Conservation (phyloP, 768 basidiomycete species). For the Lactarius hengduanensis region DNA sequence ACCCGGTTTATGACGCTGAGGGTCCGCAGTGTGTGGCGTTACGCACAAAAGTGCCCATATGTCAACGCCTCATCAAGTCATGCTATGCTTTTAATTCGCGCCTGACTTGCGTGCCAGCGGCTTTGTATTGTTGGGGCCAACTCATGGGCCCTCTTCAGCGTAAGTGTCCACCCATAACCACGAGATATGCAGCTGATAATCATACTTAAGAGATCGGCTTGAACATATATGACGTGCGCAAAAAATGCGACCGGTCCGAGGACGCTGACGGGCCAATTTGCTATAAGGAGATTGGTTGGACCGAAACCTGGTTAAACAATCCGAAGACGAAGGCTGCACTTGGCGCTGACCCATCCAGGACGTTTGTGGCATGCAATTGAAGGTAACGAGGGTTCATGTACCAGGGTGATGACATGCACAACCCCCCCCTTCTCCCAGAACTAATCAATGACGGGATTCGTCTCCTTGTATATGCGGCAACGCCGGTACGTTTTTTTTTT, state of each 20-base stretch:
- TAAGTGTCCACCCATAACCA: conserved; percentile 37
- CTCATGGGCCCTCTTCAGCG: conserved; percentile 71
- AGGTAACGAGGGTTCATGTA: conserved; percentile 73
- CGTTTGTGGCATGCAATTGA: conserved; percentile 69
- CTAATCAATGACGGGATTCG: conserved; percentile 81
- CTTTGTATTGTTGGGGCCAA: conserved; percentile 76
- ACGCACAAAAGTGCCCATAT: conserved; percentile 48
- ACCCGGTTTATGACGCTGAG: conserved; percentile 68
- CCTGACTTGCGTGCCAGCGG: conserved; percentile 55
- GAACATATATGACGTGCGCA: conserved; percentile 89
- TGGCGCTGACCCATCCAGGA: conserved; percentile 59
- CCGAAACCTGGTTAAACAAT: conserved; percentile 86
- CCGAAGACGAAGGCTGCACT: conserved; percentile 71
- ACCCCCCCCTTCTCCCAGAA: conserved; percentile 77
- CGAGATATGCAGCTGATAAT: neutral
- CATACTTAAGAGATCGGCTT: conserved; percentile 56
- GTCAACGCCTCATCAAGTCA: conserved; percentile 49
- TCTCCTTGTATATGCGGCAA: conserved; percentile 89
- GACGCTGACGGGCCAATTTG: conserved; percentile 63
- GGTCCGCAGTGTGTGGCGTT: conserved; percentile 48
- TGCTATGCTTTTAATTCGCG: conserved; percentile 49
- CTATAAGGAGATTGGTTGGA: conserved; percentile 82
- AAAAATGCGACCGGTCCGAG: conserved; percentile 63
- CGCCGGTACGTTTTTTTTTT: conserved; percentile 44
- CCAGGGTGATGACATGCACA: conserved; percentile 86